Conservation (phyloP, 2,329 filamentous ascomycete genomes). For the Colletotrichum acutatum region DNA sequence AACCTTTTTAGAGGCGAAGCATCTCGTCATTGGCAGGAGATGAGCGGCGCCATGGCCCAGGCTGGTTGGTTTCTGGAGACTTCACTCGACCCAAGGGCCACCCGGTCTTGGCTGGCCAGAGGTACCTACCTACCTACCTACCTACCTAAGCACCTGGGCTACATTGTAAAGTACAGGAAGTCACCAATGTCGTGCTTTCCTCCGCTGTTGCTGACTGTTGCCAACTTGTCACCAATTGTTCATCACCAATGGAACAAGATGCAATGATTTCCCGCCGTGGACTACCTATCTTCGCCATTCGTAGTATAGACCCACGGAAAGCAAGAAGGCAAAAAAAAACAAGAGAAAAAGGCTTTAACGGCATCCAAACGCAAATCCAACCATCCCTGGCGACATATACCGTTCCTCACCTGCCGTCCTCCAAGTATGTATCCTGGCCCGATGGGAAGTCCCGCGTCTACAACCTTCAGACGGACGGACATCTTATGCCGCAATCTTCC, state of each 20-base stretch:
- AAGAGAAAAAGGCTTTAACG: too few relatives aligned
- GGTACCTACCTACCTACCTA: neutral
- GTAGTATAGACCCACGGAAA: neutral
- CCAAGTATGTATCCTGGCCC: constrained; percentile 7
- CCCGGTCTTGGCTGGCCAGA: neutral
- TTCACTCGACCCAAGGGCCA: neutral
- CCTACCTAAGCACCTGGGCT: neutral
- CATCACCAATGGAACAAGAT: neutral
- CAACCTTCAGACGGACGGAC: constrained; percentile 23
- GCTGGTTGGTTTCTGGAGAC: neutral
- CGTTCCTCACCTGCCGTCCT: neutral
- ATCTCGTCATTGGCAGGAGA: constrained; percentile 34
- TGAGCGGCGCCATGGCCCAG: constrained; percentile 31
- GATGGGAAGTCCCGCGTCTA: constrained; percentile 22
- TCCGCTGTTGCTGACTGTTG: too few relatives aligned
- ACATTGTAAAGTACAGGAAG: neutral
- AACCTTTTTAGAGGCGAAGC: constrained; percentile 33
- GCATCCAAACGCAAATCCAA: neutral
- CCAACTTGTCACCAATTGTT: neutral
- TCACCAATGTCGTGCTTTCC: neutral
- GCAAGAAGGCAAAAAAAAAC: neutral
- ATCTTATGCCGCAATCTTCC: neutral
- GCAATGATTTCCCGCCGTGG: neutral
- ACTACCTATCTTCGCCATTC: too few relatives aligned
- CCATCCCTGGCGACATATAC: neutral